Evolutionary conservation across 2,329 filamentous ascomycete species (phyloP).

Genomic region (Colletotrichum filicis): DNA sequence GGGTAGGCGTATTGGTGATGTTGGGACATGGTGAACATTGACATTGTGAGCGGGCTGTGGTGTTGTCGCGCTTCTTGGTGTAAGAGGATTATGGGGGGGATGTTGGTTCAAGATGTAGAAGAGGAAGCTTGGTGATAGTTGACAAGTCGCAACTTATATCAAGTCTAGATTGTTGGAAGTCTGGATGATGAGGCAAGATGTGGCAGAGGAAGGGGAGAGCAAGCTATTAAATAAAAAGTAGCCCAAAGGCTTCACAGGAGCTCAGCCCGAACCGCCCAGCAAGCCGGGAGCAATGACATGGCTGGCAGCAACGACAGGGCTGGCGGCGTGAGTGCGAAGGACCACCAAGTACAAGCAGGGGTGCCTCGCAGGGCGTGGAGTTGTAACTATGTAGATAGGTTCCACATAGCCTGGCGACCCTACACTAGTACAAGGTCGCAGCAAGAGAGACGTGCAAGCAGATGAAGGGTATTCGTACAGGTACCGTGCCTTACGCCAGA

Average conservation of each 20-base stretch:
- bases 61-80: background rate
- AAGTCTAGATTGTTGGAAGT: background rate
- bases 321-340: conserved; percentile 12
- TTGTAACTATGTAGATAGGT: conserved; percentile 1
- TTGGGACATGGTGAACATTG: conserved; percentile 57
- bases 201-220: conserved; percentile 7
- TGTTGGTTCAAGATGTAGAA: background rate
- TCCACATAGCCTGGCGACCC: conserved; percentile 8
- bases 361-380: conserved; percentile 11
- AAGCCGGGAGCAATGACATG: conserved; percentile 24
- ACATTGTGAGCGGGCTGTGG: conserved; percentile 20
- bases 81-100: background rate
- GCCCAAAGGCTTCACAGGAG: conserved; percentile 24
- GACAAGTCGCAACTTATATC: background rate
- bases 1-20: conserved; percentile 54
- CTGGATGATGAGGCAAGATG: conserved; percentile 8
- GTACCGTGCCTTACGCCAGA: conserved; percentile 19
- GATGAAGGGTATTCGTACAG: conserved; percentile 10
- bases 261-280: conserved; percentile 17
- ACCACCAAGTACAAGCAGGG: background rate
- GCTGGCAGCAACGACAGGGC: conserved; percentile 25
- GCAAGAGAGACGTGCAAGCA: background rate
- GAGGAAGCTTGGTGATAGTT: background rate
- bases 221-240: conserved; percentile 34
- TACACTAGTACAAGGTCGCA: background rate